These are phyloP conservation scores for Fremontodendron californicum DNA, from an alignment of 345 rosid genomes.

Conservation along the genomic window DNA sequence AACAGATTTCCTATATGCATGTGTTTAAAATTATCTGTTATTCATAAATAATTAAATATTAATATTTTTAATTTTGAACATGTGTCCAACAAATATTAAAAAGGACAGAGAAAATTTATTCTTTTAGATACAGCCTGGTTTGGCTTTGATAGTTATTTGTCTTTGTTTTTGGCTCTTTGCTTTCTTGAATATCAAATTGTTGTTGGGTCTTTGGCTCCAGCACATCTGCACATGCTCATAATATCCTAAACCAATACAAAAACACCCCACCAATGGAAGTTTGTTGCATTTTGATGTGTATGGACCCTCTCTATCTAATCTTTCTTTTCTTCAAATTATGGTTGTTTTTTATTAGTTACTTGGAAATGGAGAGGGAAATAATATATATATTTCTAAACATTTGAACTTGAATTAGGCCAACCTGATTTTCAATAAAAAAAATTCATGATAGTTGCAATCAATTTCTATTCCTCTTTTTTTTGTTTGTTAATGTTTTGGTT, in stretches of 20 bases:
- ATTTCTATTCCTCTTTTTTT: neutral
- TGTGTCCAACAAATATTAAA: too few species aligned
- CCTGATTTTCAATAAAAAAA: too few species aligned
- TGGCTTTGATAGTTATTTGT: slow-evolving; percentile 14
- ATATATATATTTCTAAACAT: neutral
- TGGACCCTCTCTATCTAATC: neutral
- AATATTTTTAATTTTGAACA: too few species aligned
- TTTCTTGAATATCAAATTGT: neutral
- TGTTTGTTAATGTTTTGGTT: neutral
- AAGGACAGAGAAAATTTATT: too few species aligned
- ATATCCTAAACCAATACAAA: neutral
- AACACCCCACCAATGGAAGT: neutral
- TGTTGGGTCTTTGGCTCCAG: neutral
- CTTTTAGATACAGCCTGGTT: slow-evolving; percentile 22
- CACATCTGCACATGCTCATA: neutral
- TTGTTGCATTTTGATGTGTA: neutral
- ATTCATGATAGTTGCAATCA: too few species aligned
- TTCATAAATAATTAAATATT: too few species aligned
- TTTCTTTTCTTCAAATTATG: neutral
- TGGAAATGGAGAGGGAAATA: too few species aligned
- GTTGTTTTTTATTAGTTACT: too few species aligned
- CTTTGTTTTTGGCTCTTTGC: neutral
- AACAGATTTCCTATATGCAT: too few species aligned
- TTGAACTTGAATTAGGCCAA: neutral
- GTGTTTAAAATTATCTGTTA: too few species aligned